Evolutionary conservation across 1,284 basidiomycete species (phyloP), one percentile per base, ranked within the genome.

Genomic region (Pyrrhoderma noxium): DNA sequence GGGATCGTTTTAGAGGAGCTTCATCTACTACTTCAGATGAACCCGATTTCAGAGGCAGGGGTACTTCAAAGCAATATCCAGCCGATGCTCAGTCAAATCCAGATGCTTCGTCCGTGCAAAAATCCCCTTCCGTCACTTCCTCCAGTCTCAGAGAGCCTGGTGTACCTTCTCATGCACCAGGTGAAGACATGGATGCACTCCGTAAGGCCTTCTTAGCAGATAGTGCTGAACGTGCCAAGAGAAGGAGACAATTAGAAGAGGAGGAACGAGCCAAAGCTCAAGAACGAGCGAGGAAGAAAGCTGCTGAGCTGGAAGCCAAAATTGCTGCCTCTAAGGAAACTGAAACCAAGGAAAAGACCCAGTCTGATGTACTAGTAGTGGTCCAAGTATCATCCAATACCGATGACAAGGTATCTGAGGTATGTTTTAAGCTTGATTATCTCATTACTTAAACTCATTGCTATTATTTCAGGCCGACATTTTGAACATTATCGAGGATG

Each of bases 201-300:
- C 81, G 88, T 58, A 89, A 89, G 59, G 82, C 83, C 39, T 77
- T 90, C 45, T 95, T 97, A 93, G 90, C 93, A 57, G 79, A 71
- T 51, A 91, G 91, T 2, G 93, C 93, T 2, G 92, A 91, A 59
- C 79, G 92, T 47, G 93, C 93, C 1, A 84, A 82, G 60, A 71
- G 80, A 53, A 72, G 88, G 52, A 71, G 92, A 44, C 79, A 91
- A 62, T 80, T 87, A 44, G 93, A 95, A 61, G 93, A 97, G 64
- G 82, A 82, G 56, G 88, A 92, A 59, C 75, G 93, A 11, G 83
- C 89, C 62, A 85, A 81, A 36, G 86, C 89, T 58, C 82, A 80
- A 55, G 92, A 94, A 61, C 73, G 93, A 19, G 93, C 93, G 2
- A 76, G 80, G 55, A 77, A 74, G 66, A 96, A 96, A 67, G 93